phyloP scores from a whole-genome alignment of 2,329 filamentous ascomycete species.

The Xylariaceae sp. region DNA sequence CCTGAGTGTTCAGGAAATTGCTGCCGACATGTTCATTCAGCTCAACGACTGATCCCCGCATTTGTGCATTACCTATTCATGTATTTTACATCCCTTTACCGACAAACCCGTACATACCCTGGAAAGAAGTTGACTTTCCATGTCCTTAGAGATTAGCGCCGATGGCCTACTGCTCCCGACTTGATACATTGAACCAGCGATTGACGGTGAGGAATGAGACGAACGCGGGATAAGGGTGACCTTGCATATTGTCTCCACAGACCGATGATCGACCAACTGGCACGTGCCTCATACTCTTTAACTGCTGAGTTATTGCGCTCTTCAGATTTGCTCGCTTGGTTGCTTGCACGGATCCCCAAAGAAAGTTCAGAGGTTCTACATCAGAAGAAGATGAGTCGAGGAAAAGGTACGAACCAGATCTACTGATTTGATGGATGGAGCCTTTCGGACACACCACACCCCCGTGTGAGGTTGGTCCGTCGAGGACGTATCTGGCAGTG shows the following conservation, averaged over 20 bases:
- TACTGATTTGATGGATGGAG: neutral
- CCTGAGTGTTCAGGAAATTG: constrained; percentile 3
- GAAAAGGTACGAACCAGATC: too few species aligned
- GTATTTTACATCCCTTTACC: too few species aligned
- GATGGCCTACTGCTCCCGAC: neutral
- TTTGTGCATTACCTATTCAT: neutral
- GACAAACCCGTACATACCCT: constrained; percentile 5
- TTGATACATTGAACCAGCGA: neutral
- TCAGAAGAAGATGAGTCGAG: neutral
- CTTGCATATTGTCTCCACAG: neutral
- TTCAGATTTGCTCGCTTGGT: neutral
- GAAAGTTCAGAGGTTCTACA: too few species aligned
- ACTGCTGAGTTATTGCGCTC: neutral
- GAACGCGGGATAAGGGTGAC: neutral
- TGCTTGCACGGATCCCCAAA: neutral
- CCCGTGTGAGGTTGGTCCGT: neutral
- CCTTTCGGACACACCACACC: neutral
- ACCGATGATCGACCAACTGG: neutral
- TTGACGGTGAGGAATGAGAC: neutral
- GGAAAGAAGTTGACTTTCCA: neutral
- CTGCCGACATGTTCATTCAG: neutral
- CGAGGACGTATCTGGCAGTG: neutral
- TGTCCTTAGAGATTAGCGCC: neutral
- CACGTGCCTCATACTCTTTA: neutral
- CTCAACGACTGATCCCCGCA: neutral